These are phyloP conservation scores for Apiospora phragmitis DNA, from an alignment of 2,329 filamentous ascomycete genomes.

Conservation along the genomic window DNA sequence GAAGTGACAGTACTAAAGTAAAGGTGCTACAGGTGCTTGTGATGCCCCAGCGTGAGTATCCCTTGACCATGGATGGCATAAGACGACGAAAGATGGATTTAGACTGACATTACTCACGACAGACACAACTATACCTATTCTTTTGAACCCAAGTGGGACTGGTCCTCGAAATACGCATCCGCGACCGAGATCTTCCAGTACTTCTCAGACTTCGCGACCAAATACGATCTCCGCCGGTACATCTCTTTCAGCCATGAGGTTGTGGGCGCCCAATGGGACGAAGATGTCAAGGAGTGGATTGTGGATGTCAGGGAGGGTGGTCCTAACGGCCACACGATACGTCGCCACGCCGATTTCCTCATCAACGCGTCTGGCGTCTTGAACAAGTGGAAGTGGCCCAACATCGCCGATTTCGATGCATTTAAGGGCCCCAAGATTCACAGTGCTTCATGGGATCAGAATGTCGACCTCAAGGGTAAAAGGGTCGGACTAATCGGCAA, in stretches of 20 bases:
- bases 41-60: not conserved
- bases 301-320: not conserved
- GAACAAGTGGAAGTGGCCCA: conserved; percentile 53
- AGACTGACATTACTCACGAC: not conserved
- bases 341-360: conserved; percentile 46
- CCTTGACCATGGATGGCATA: not conserved
- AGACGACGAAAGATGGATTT: rapidly evolving
- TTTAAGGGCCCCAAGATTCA: conserved; percentile 57
- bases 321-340: conserved; percentile 7
- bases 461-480: not conserved
- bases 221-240: conserved; percentile 25
- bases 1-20: not conserved
- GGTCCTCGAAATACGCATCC: conserved; percentile 18
- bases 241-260: conserved; percentile 23
- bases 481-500: not conserved
- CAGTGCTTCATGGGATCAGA: conserved; percentile 49
- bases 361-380: conserved; percentile 51
- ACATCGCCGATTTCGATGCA: conserved; percentile 47
- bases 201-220: conserved; percentile 21
- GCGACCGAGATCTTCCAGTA: conserved; percentile 18
- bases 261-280: conserved; percentile 23
- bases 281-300: conserved; percentile 16
- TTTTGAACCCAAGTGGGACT: conserved; percentile 20
- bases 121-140: conserved; percentile 19
- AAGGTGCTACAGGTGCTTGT: not conserved